A percentile compares a stretch with the other conserved stretches of the same genome.
Conservation (phyloP, 768 basidiomycete genomes). For the Strobilomyces dryophilus region DNA sequence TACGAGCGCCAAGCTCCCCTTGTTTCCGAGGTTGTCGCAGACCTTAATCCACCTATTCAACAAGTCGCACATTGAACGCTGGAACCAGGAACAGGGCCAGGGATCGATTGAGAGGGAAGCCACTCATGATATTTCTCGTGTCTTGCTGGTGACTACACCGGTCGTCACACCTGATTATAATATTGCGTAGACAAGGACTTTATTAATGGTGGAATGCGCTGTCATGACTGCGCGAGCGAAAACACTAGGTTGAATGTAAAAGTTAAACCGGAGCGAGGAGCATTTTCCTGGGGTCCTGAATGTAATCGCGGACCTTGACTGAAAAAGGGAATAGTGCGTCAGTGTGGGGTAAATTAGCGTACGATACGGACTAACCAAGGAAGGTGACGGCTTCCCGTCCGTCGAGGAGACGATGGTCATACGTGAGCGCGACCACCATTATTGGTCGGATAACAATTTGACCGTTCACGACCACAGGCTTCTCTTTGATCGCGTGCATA, state of each 20-base stretch:
- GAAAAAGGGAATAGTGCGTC: conserved; percentile 1
- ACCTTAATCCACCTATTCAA: too few species aligned
- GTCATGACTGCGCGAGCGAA: neutral
- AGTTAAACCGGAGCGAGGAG: conserved; percentile 43
- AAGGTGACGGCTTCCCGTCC: conserved; percentile 96
- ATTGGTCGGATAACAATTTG: conserved; percentile 96
- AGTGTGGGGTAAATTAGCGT: neutral
- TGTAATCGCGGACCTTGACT: conserved; percentile 92
- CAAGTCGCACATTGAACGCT: too few species aligned
- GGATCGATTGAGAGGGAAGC: too few species aligned
- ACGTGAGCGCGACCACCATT: conserved; percentile 92
- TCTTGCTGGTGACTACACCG: too few species aligned
- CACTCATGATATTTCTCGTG: too few species aligned
- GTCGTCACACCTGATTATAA: too few species aligned
- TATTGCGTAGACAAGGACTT: too few species aligned
- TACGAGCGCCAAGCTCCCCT: too few species aligned
- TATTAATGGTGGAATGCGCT: neutral
- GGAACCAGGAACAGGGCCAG: too few species aligned
- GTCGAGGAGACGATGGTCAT: conserved; percentile 94
- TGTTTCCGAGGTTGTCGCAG: too few species aligned
- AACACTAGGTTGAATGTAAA: neutral
- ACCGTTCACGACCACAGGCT: conserved; percentile 85
- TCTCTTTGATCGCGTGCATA: conserved; percentile 95
- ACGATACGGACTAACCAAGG: conserved; percentile 63
- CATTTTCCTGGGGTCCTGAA: conserved; percentile 95